Evolutionary conservation across 225 moss, liverwort and hornwort genomes (phyloP).

Genomic region (Polytrichum formosum): DNA sequence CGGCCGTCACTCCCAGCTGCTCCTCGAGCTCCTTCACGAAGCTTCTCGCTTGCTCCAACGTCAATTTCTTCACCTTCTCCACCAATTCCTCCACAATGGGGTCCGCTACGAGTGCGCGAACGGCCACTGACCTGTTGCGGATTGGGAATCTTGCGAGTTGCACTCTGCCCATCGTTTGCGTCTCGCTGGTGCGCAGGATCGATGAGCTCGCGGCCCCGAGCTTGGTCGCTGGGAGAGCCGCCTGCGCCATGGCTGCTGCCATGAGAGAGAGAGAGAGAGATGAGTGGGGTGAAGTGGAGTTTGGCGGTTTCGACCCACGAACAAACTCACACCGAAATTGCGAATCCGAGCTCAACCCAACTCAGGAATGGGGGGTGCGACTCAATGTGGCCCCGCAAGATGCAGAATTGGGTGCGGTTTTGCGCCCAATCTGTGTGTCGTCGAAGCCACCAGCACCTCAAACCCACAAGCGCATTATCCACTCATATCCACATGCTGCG

Average conservation of each 20-base stretch:
- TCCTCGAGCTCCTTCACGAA: slow-evolving; percentile 60
- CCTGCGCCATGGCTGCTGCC: slow-evolving; percentile 40
- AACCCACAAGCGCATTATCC: too few species aligned
- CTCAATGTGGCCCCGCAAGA: too few species aligned
- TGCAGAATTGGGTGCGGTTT: too few species aligned
- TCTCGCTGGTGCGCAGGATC: slow-evolving; percentile 18
- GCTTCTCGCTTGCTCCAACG: slow-evolving; percentile 57
- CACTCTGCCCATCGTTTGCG: slow-evolving; percentile 9
- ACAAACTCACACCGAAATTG: too few species aligned
- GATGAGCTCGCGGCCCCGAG: slow-evolving; percentile 26
- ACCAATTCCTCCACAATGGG: slow-evolving; percentile 41
- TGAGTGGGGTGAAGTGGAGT: too few species aligned
- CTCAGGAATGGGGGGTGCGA: slow-evolving; percentile 3
- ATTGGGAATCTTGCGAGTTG: slow-evolving; percentile 18
- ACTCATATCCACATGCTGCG: too few species aligned
- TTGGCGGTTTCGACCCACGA: too few species aligned
- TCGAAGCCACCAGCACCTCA: too few species aligned
- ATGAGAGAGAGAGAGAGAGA: too few species aligned
- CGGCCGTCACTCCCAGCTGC: slow-evolving; percentile 60
- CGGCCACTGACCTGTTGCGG: slow-evolving; percentile 6
- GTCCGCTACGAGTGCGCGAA: slow-evolving; percentile 38
- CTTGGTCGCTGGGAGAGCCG: slow-evolving; percentile 13
- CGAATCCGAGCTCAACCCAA: too few species aligned
- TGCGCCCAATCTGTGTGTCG: too few species aligned
- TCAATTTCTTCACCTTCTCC: slow-evolving; percentile 44